Evolutionary conservation across 2,329 filamentous ascomycete species (phyloP), one percentile per base, ranked within the genome.

Genomic region (Fusarium neocosmosporiellum): DNA sequence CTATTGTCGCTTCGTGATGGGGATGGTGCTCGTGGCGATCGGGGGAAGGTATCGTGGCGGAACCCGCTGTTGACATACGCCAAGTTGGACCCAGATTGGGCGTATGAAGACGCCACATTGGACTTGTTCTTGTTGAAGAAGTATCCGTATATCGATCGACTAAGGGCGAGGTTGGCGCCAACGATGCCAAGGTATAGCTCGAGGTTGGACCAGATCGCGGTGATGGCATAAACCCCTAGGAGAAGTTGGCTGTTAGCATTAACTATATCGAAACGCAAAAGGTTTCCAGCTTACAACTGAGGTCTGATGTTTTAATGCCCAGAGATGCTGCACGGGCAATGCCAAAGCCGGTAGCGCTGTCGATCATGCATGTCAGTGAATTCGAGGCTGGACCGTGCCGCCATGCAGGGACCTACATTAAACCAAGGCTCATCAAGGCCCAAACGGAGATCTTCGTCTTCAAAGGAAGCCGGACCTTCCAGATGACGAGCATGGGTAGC

Each of bases 151-250:
- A 75, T 72, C 2, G 73, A 75, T 20, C 73, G 69, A n/a, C 73
- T 66, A 6, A 75, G 69, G 8, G 73, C 69, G 7, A 79, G 76
- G 22, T 80, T 80, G 33, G 74, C 82, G n/a, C 79, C 81, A 8
- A 82, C 78, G 20, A 84, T 82, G 29, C 81, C 83, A 1, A 84
- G 73, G 27, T 80, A 79, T 0, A 81, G 78, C 68, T 84, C 83
- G 50, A 83, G 70, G 11, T 83, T 78, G 14, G 79, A 82, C 81
- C 81, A 84, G 41, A 83, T 81, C 31, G 81, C 82, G 2, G 80
- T 78, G 13, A 80, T 79, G 39, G 75, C 77, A 48, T 80, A 82
- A 7, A 77, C 72, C 66, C 77, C 80, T 82, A 16, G 7, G 20
- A 13, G 20, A 16, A 2, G 27, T 20, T 41, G 24, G 11, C 7